Evolutionary conservation across 306 rosid genomes (phyloP), one percentile per base, ranked within the genome.

Genomic region (Ormosia semicastrata): DNA sequence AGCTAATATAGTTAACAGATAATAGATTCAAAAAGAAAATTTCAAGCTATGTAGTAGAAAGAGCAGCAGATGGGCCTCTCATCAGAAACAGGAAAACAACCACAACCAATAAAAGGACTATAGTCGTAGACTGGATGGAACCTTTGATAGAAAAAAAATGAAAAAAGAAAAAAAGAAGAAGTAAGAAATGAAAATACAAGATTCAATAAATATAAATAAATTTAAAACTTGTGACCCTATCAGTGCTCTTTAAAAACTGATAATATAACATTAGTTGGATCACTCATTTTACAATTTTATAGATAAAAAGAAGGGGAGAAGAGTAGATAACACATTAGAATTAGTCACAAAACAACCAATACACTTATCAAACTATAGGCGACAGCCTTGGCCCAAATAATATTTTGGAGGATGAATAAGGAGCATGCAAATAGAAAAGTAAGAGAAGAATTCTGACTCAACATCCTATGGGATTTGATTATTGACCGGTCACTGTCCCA

Each of bases 341-440:
- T 17, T 77, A n/a, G 53, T 17, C 37, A 52, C 54, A n/a, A 66
- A 47, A 76, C 53, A 34, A 76, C 52, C 40, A 49, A 9, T 60
- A 65, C 69, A 50, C 53, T 50, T 62, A 39, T 58, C 40, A 52
- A 72, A 68, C 14, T 30, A 82, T 44, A 75, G 14, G 58, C 57
- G 39, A 10, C 11, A 39, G 29, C 29, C 39, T 73, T 18, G 13
- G 12, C 5, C 24, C 36, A 53, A 70, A n/a, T n/a, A n/a, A n/a
- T n/a, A n/a, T n/a, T n/a, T n/a, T n/a, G n/a, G n/a, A n/a, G n/a
- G n/a, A n/a, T n/a, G n/a, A n/a, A 82, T 33, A 47, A 71, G 78
- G 67, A 46, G n/a, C 81, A 24, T 6, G 85, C 34, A 75, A 18
- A 60, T 63, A 41, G 56, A 75, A 18, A 49, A 36, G 46, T 36